These are phyloP conservation scores for Argentina anserina DNA, from an alignment of 306 rosid genomes.

Conservation along the genomic window DNA sequence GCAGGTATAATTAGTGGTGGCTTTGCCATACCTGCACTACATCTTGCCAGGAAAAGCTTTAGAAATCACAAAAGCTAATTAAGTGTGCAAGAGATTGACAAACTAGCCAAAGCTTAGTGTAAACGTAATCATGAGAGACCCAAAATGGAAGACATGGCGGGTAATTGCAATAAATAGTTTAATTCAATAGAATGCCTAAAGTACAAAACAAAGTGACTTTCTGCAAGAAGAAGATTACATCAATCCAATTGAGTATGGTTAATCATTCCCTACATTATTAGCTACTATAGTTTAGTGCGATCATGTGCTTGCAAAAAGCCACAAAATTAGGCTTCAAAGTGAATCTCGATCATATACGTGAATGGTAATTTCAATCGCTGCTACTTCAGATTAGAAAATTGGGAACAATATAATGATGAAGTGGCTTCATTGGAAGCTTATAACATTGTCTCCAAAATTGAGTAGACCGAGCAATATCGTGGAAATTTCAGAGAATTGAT, in stretches of 20 bases:
- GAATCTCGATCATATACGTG: constrained; percentile 18
- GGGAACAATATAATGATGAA: background rate
- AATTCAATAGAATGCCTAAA: background rate
- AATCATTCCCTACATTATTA: background rate
- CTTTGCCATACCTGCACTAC: constrained; percentile 1
- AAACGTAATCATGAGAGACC: constrained; percentile 24
- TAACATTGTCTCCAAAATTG: background rate
- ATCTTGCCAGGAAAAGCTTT: background rate
- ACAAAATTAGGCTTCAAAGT: background rate
- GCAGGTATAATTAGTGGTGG: background rate
- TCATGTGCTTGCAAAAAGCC: constrained; percentile 19
- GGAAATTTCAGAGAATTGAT: background rate
- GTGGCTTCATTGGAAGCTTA: background rate
- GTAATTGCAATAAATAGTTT: background rate
- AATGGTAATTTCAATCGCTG: background rate
- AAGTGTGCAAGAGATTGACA: background rate
- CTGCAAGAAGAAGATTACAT: constrained; percentile 6
- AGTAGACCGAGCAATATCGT: background rate
- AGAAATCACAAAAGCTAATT: constrained; percentile 3
- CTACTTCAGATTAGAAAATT: background rate
- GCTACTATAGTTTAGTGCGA: background rate
- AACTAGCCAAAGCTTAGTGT: constrained; percentile 13
- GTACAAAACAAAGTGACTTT: constrained; percentile 7
- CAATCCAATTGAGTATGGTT: background rate
- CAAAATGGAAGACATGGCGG: constrained; percentile 14